Base-by-base conservation (phyloP, 805 yeast species). In the Martiniozyma abietophila region DNA sequence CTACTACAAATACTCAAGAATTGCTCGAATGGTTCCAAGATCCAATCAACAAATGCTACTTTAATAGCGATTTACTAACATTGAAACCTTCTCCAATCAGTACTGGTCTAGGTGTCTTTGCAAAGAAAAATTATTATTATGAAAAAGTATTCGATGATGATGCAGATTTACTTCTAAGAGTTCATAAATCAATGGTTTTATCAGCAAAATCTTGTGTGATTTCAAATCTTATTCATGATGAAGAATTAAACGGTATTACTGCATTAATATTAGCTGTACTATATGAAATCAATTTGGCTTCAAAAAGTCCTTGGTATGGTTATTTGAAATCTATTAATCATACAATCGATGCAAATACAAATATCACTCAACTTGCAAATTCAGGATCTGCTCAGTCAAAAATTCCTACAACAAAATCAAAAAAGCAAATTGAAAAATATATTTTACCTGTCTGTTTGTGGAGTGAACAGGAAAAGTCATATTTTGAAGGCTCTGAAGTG, bases 301-400 rank as follows among this genome's bases (percentile, higher is more conserved):
- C 63, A n/a, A 45, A 53, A 4, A 80, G 94, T n/a, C 96, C 95
- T 5, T 89, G 96, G 96, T 63, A 40, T 40, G 63, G 60, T 3
- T 89, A 80, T 51, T 60, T 88, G 29, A 54, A 62, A 18, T 64
- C 80, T 14, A 68, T 84, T 18, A 59, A 64, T 36, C 40, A 38
- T 23, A 33, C 27, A 7, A 18, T 20, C 8, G 37, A 34, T n/a
- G 11, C 29, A 2, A 25, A 29, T 8, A 12, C 16, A 18, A 29
- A 34, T 12, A 34, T 34, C 17, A 34, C 37, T 4, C 22, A 14
- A 8, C 25, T 34, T 12, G 30, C 29, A 8, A 27, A 36, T 9
- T 22, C 10, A 6, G n/a, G n/a, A n/a, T n/a, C n/a, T n/a, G n/a
- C n/a, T n/a, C n/a, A n/a, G n/a, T n/a, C n/a, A n/a, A n/a, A n/a